phyloP scores from a whole-genome alignment of 23 red algal species.

The Gracilaria caudata region DNA sequence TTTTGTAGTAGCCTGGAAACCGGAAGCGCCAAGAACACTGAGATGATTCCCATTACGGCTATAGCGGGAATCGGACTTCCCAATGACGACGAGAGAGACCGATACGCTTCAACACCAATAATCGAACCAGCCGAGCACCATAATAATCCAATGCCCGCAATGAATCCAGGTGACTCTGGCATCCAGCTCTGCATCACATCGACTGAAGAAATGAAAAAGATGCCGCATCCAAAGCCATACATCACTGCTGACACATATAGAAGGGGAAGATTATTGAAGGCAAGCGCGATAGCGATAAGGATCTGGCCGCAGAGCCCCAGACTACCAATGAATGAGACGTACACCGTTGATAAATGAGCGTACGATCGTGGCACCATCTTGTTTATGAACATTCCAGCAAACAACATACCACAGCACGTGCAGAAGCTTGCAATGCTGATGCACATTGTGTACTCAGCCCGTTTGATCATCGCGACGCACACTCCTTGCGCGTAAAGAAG shows the following conservation, averaged over 20 bases:
- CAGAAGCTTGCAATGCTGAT: slow-evolving; percentile 27
- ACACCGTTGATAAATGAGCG: background rate
- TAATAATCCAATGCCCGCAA: slow-evolving; percentile 19
- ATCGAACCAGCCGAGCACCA: slow-evolving; percentile 24
- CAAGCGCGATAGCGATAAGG: background rate
- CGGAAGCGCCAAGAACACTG: background rate
- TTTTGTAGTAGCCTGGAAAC: background rate
- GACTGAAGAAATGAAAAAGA: slow-evolving; percentile 31
- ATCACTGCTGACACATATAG: slow-evolving; percentile 1
- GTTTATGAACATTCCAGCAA: slow-evolving; percentile 28
- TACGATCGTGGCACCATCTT: slow-evolving; percentile 1
- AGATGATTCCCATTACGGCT: background rate
- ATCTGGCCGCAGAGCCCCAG: slow-evolving; percentile 8
- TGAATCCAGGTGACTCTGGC: slow-evolving; percentile 18
- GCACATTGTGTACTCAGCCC: slow-evolving; percentile 4
- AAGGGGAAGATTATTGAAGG: background rate
- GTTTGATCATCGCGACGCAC: slow-evolving; percentile 15
- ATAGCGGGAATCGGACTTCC: background rate
- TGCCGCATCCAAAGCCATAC: slow-evolving; percentile 15
- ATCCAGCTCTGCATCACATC: slow-evolving; percentile 48
- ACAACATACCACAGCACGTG: slow-evolving; percentile 11
- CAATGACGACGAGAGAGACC: background rate
- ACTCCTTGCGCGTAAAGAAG: slow-evolving; percentile 34
- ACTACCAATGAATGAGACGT: background rate
- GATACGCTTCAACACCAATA: slow-evolving; percentile 14